Base-by-base conservation (phyloP, 768 basidiomycete species). In the Phlebiopsis gigantea region DNA sequence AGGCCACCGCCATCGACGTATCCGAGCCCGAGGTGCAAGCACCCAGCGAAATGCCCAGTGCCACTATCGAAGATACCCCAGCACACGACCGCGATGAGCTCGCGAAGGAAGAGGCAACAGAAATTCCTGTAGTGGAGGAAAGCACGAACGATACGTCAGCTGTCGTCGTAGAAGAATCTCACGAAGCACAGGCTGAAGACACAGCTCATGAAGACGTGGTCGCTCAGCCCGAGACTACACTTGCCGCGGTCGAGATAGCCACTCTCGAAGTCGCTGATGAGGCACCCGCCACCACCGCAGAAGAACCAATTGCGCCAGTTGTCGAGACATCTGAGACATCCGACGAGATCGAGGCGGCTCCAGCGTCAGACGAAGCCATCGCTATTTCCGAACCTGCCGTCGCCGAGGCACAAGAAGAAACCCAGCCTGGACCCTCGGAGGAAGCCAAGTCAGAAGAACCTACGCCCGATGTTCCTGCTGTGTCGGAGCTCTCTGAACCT, bases 391-490 rank as follows among this genome's bases (percentile, higher is more conserved):
- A 39, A 39, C 8, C 47, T 6, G 28, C 10, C 28, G 28, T 15
- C 15, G 47, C 28, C 21, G 47, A 48, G 15, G 47, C 47, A 14
- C 12, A 10, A 12, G 26, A 28, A 14, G 45, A 46, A 28, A 19
- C 6, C 12, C 14, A 22, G 6, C 21, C 21, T 52, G 46, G 6
- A 34, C 4, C 48, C 41, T 17, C 26, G 5, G 55, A 25, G 29
- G 55, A 56, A 31, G 34, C 53, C 21, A 26, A 25, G n/a, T 21
- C 52, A 39, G 47, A 49, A 41, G 56, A 56, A 14, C 30, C 51
- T 19, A 24, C 46, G n/a, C 10, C 26, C 19, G 30, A 31, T 47
- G 53, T 8, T 10, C 15, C 21, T 6, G 25, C 1, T 26, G 46
- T 14, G 4, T 7, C 34, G 17, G 34, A 39, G 34, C 12, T 5